A percentile compares a stretch with the other conserved stretches of the same genome.
phyloP scores from a whole-genome alignment of 164 flowering plant genomes.

The Cinnamomum micranthum region DNA sequence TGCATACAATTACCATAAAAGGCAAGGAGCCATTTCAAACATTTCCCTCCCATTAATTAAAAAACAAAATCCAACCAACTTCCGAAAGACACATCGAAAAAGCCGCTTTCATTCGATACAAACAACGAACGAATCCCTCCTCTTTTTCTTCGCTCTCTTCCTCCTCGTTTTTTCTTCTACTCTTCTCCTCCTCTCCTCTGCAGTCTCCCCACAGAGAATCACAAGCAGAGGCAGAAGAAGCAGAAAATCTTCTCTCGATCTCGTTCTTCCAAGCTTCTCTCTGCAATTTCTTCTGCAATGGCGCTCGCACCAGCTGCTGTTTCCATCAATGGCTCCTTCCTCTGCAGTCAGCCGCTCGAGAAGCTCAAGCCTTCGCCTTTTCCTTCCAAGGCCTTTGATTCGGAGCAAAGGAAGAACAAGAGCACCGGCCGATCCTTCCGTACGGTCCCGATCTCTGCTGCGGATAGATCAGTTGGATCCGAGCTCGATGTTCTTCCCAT shows the following conservation, averaged over 20 bases:
- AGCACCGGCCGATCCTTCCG: neutral
- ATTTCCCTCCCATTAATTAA: too few species aligned
- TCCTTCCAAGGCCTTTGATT: constrained; percentile 6
- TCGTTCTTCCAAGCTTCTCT: neutral
- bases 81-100: neutral
- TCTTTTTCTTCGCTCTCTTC: constrained; percentile 3
- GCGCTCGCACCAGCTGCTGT: constrained; percentile 22
- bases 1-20: too few species aligned
- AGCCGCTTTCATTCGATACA: constrained; percentile 17
- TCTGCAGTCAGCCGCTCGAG: constrained; percentile 11
- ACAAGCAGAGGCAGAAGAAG: too few species aligned
- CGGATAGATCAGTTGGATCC: constrained; percentile 14
- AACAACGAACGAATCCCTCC: constrained; percentile 11
- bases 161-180: constrained; percentile 3
- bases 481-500: constrained; percentile 24
- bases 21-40: too few species aligned
- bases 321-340: constrained; percentile 17
- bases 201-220: constrained; percentile 1
- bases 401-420: constrained; percentile 4
- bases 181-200: neutral
- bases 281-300: constrained; percentile 15
- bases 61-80: too few species aligned
- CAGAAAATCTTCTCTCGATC: neutral
- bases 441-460: constrained; percentile 13
- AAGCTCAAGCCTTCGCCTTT: constrained; percentile 15